Evolutionary conservation across 1,139 yeast genomes (phyloP).

Genomic region (Lodderomyces pseudojiufengensis): DNA sequence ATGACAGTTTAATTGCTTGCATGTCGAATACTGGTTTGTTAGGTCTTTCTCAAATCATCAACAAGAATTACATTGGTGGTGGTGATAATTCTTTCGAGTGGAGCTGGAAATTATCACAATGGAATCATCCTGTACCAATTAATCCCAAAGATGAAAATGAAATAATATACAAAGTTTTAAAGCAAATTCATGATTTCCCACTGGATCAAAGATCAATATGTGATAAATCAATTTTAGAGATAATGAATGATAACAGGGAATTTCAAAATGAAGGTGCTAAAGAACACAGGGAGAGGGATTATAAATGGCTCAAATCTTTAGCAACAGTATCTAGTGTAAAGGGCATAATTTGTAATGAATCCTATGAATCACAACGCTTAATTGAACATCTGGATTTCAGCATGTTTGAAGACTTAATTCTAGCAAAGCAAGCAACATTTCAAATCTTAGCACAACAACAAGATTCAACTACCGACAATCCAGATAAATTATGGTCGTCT

Average conservation of each 20-base stretch:
- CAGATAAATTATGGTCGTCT: conserved; percentile 21
- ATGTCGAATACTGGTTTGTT: conserved; percentile 45
- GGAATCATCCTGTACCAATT: conserved; percentile 58
- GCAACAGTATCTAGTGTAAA: conserved; percentile 33
- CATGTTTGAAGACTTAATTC: conserved; percentile 37
- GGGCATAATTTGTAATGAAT: too few relatives aligned
- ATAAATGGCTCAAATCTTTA: conserved; percentile 35
- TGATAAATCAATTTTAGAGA: conserved; percentile 18
- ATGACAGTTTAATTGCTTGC: conserved; percentile 26
- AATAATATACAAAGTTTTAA: conserved; percentile 46
- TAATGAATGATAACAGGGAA: conserved; percentile 14
- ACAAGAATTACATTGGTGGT: conserved; percentile 12
- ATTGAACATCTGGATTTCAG: conserved; percentile 21
- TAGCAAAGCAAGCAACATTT: conserved; percentile 35
- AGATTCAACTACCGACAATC: not conserved
- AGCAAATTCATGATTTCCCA: conserved; percentile 34
- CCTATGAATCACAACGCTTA: not conserved
- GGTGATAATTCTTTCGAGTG: conserved; percentile 32
- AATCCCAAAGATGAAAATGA: conserved; percentile 34
- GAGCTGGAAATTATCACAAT: conserved; percentile 69
- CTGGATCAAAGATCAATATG: conserved; percentile 14
- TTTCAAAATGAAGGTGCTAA: conserved; percentile 13
- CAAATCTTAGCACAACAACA: conserved; percentile 21
- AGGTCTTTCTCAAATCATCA: conserved; percentile 43
- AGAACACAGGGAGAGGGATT: conserved; percentile 14